Evolutionary conservation across 495 filamentous ascomycete genomes (phyloP), one percentile per base, ranked within the genome.

Genomic region (Podospora comata): DNA sequence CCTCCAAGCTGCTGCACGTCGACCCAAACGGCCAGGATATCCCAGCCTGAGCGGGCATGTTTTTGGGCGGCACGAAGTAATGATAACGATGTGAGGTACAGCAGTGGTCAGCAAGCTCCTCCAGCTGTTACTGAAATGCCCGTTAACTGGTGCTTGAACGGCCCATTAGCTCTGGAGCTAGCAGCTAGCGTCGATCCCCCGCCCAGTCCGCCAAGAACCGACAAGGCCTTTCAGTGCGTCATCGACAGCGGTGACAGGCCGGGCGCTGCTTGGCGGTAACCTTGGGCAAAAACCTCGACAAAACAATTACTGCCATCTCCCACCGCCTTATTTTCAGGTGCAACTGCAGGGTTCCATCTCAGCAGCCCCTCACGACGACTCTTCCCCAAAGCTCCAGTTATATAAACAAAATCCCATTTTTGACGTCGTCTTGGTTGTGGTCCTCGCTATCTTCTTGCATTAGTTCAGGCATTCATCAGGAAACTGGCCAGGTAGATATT

Each of bases 31-130:
- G 18, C 56, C 59, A 61, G 23, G 59, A 32, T 34, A 28, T 13
- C 9, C 59, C 23, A n/a, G 26, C 55, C 23, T n/a, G 55, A 19
- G 55, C 23, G n/a, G n/a, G 18, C 55, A 19, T 58, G 16, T 7
- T 15, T 63, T 28, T 28, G 20, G 32, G 34, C 48, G 64, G 44
- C 48, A 65, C 56, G 26, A 15, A 57, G 4, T n/a, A 20, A 65
- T 65, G 64, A 56, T 65, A 65, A 54, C 48, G 64, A 16, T 57
- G 59, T 57, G 64, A 65, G 64, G 64, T 30, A 63, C 61, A 48
- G 9, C 30, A 63, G 11, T 32, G 61, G 61, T 63, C 61, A 63
- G 39, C 9, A 48, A 48, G 39, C 39, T 48, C 39, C 39, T 48
- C 39, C 39, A 48, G 15, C 39, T 48, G 39, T 48, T 18, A 48